A percentile compares a stretch with the other conserved stretches of the same genome.
Evolutionary conservation across 148 eudicot genomes (phyloP).

Genomic region (Diospyros kaki): DNA sequence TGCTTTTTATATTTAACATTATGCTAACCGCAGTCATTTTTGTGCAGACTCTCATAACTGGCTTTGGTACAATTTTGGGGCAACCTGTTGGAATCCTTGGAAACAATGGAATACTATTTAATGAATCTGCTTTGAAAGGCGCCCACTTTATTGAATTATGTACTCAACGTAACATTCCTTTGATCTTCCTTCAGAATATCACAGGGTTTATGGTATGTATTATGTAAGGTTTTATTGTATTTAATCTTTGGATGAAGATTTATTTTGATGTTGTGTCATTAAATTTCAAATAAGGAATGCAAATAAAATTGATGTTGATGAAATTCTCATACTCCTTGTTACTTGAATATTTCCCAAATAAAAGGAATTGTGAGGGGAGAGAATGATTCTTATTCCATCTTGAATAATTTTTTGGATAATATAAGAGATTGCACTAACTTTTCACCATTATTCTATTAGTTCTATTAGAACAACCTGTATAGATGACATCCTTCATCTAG

Average conservation of each 20-base stretch:
- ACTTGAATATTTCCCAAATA: background rate
- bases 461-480: background rate
- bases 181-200: slow-evolving; percentile 94
- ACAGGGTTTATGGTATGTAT: slow-evolving; percentile 92
- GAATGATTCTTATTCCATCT: background rate
- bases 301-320: background rate
- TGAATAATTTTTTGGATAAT: slow-evolving; percentile 2
- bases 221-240: background rate
- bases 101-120: slow-evolving; percentile 81
- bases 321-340: background rate
- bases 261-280: background rate
- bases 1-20: slow-evolving; percentile 2
- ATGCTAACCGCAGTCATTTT: slow-evolving; percentile 10
- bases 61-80: slow-evolving; percentile 86
- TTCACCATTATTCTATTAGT: background rate
- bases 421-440: background rate
- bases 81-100: slow-evolving; percentile 95
- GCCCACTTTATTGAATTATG: slow-evolving; percentile 95
- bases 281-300: background rate
- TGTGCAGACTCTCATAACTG: slow-evolving; percentile 91
- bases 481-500: background rate
- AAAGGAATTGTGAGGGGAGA: background rate
- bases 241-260: background rate
- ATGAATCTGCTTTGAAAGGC: slow-evolving; percentile 97
- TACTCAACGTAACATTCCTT: slow-evolving; percentile 89